A percentile compares a stretch with the other conserved stretches of the same genome.
Conservation (phyloP, 805 yeast species). For the Huiozyma naganishii region DNA sequence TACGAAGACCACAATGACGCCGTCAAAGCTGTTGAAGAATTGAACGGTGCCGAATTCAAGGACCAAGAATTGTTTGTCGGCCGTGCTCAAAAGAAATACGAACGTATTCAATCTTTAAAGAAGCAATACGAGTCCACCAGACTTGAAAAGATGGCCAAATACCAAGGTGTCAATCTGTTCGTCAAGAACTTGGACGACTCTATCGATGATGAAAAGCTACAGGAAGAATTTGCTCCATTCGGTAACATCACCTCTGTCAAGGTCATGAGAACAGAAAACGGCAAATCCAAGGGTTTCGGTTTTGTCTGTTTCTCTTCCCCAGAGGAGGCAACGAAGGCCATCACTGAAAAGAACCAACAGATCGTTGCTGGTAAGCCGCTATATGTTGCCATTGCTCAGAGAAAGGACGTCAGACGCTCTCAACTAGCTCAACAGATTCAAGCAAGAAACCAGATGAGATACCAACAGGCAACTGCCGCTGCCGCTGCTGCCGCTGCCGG, state of each 20-base stretch:
- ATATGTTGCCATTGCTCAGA: constrained; percentile 97
- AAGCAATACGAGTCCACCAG: constrained; percentile 88
- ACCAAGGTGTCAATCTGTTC: constrained; percentile 95
- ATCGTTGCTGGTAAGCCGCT: constrained; percentile 92
- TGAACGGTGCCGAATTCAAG: constrained; percentile 76
- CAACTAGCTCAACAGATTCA: constrained; percentile 96
- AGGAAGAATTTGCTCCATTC: constrained; percentile 84
- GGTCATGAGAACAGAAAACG: constrained; percentile 90
- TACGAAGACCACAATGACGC: constrained; percentile 82
- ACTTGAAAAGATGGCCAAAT: constrained; percentile 82
- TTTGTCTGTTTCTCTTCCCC: constrained; percentile 96
- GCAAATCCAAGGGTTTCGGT: constrained; percentile 96
- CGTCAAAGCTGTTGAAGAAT: constrained; percentile 79
- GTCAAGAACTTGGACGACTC: constrained; percentile 93
- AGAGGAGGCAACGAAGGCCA: constrained; percentile 98
- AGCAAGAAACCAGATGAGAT: constrained; percentile 96
- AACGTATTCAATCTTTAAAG: constrained; percentile 92
- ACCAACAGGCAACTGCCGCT: constrained; percentile 80
- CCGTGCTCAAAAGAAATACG: constrained; percentile 98
- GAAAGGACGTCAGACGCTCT: constrained; percentile 93
- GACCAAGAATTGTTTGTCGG: constrained; percentile 89
- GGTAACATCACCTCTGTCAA: constrained; percentile 94
- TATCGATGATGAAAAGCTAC: constrained; percentile 81
- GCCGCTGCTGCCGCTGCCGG: constrained; percentile 31
- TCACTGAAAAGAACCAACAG: constrained; percentile 96